Conservation (phyloP, 495 filamentous ascomycete species). For the Penicillium psychrofluorescens region DNA sequence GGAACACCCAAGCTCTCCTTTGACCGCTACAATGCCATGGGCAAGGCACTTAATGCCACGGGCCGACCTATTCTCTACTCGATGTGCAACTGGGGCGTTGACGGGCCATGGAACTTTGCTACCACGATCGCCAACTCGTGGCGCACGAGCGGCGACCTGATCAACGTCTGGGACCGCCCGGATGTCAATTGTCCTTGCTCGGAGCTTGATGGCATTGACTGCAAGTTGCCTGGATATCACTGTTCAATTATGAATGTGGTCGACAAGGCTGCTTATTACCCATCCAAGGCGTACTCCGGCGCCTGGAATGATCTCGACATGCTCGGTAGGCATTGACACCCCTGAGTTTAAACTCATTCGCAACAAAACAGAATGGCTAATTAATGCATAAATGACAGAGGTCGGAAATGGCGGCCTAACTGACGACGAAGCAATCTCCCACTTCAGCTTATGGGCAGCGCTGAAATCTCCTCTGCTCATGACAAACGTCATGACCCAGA, state of each 20-base stretch:
- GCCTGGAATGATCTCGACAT: conserved; percentile 47
- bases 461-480: conserved; percentile 30
- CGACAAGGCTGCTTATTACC: conserved; percentile 36
- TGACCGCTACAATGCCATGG: conserved; percentile 52
- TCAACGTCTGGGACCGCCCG: conserved; percentile 13
- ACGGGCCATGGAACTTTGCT: conserved; percentile 49
- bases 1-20: conserved; percentile 41
- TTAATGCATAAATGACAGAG: conserved; percentile 36
- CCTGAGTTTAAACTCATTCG: too few relatives aligned
- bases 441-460: conserved; percentile 29
- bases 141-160: conserved; percentile 45
- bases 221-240: conserved; percentile 44
- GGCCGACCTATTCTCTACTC: conserved; percentile 55
- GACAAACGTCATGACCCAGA: conserved; percentile 21
- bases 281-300: conserved; percentile 21
- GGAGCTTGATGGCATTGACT: conserved; percentile 30
- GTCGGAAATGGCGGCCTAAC: conserved; percentile 54
- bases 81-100: conserved; percentile 51
- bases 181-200: conserved; percentile 34
- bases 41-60: conserved; percentile 49
- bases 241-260: conserved; percentile 48
- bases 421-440: conserved; percentile 27
- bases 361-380: too few relatives aligned
- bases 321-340: conserved; percentile 18
- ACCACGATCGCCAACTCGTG: conserved; percentile 50